Conservation (phyloP, 2,329 filamentous ascomycete genomes). For the Fusarium equiseti region DNA sequence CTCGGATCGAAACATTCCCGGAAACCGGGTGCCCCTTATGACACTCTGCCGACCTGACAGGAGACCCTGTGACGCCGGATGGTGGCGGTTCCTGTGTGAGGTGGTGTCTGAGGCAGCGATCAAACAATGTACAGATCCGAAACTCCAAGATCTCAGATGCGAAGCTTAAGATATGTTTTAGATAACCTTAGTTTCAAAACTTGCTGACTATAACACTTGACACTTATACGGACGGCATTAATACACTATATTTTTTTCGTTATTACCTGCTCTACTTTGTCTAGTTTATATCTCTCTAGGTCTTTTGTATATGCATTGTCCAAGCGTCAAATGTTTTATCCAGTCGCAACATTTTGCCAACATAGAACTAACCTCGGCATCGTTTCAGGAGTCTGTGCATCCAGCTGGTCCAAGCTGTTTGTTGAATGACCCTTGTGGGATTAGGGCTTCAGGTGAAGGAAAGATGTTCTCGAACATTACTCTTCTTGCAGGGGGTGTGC, state of each 20-base stretch:
- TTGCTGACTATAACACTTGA: neutral
- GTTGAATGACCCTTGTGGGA: neutral
- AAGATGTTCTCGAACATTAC: slow-evolving; percentile 29
- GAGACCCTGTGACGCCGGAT: slow-evolving; percentile 42
- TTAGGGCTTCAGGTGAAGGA: slow-evolving; percentile 23
- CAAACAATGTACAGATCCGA: slow-evolving; percentile 39
- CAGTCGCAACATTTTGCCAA: slow-evolving; percentile 25
- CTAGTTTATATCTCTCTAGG: neutral
- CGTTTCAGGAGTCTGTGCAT: slow-evolving; percentile 35
- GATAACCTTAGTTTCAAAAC: slow-evolving; percentile 25
- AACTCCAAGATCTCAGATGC: slow-evolving; percentile 40
- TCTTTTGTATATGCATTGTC: slow-evolving; percentile 4
- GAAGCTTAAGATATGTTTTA: slow-evolving; percentile 35
- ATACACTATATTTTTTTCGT: neutral
- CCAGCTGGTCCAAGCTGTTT: slow-evolving; percentile 19
- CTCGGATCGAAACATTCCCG: slow-evolving; percentile 29
- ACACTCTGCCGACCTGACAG: slow-evolving; percentile 29
- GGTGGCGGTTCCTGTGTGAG: slow-evolving; percentile 41
- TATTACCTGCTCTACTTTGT: neutral
- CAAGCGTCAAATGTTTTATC: slow-evolving; percentile 27
- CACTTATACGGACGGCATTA: neutral
- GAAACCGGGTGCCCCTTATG: slow-evolving; percentile 22
- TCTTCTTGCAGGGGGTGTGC: slow-evolving; percentile 4
- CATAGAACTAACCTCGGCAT: slow-evolving; percentile 18
- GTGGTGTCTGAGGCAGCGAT: slow-evolving; percentile 43